Base-by-base conservation (phyloP, 495 filamentous ascomycete genomes). In the Aspergillus taichungensis region DNA sequence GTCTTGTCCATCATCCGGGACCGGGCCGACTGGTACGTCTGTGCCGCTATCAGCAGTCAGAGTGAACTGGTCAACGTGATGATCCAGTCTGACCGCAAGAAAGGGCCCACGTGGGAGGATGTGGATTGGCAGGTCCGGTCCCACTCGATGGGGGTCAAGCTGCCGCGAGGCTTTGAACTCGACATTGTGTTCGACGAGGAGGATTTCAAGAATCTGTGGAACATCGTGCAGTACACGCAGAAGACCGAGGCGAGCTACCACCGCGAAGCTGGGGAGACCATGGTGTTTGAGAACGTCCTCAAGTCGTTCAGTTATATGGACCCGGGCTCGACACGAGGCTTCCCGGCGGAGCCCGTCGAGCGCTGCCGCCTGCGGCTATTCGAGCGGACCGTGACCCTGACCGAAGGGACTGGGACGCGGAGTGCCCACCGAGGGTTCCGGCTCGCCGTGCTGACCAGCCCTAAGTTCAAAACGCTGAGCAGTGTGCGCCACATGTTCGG, bases 291-390 rank as follows among this genome's bases (percentile, higher is more conserved):
- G 51, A 75, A 69, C 2, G 77, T 70, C 6, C 62, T 94, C 5
- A 77, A 79, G 43, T 68, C 76, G 3, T 84, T 91, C 51, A 82
- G 87, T 42, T 87, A 87, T 52, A 79, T 86, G 59, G 85, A 91
- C 54, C 70, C 81, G 8, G 75, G 75, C 30, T 71, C 81, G 40
- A 68, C 80, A 11, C 72, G 76, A 41, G 70, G 75, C 6, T 94
- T 94, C 59, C 87, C 87, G 8, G 64, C 77, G 32, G 85, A 90
- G 6, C 74, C 80, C n/a, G 66, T 83, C 9, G 74, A 76, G 31
- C 67, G 77, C 13, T 92, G 87, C 56, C 76, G 76, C 13, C 49
- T 90, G 39, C 72, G 76, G 12, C 40, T 94, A 30, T 95, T 90
- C 55, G 87, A 94, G 56, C 77, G 75, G 37, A 64, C 73, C 0